Percentiles rank a stretch among this genome's conserved stretches.
Evolutionary conservation across 2,329 filamentous ascomycete species (phyloP).

Genomic region (Pyrenophora graminea): DNA sequence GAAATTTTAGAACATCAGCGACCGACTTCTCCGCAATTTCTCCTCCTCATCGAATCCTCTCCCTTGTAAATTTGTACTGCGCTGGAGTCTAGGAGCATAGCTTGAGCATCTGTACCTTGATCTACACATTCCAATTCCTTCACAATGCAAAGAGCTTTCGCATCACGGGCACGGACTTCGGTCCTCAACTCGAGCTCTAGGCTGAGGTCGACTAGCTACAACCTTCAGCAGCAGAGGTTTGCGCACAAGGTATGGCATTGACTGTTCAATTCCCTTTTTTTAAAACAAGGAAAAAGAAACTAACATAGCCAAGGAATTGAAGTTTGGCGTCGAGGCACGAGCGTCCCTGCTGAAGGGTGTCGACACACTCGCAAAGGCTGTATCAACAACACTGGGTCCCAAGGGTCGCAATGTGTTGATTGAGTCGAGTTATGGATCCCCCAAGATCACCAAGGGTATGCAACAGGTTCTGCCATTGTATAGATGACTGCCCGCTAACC

Average conservation of each 20-base stretch:
- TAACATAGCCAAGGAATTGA: constrained; percentile 72
- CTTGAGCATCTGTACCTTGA: constrained; percentile 29
- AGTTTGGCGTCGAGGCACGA: constrained; percentile 95
- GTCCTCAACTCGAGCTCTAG: constrained; percentile 69
- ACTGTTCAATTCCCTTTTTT: no score
- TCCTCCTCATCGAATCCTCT: constrained; percentile 29
- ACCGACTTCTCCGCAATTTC: constrained; percentile 25
- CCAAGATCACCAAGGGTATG: constrained; percentile 98
- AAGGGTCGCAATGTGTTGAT: constrained; percentile 99
- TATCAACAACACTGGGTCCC: constrained; percentile 92
- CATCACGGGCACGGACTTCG: constrained; percentile 77
- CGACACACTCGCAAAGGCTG: constrained; percentile 93
- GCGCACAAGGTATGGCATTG: constrained; percentile 81
- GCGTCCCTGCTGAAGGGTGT: constrained; percentile 89
- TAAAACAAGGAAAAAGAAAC: background rate
- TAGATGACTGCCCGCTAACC: constrained; percentile 19
- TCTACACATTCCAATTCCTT: constrained; percentile 25
- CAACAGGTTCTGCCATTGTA: background rate
- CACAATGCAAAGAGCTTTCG: constrained; percentile 95
- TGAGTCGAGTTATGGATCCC: constrained; percentile 96
- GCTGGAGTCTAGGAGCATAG: constrained; percentile 44
- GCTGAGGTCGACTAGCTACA: constrained; percentile 60
- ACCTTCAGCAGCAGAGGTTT: constrained; percentile 88
- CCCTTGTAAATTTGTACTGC: constrained; percentile 41
- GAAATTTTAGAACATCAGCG: no score